These are phyloP conservation scores for Solanum neorickii DNA, from an alignment of 257 asterid species.

Conservation along the genomic window DNA sequence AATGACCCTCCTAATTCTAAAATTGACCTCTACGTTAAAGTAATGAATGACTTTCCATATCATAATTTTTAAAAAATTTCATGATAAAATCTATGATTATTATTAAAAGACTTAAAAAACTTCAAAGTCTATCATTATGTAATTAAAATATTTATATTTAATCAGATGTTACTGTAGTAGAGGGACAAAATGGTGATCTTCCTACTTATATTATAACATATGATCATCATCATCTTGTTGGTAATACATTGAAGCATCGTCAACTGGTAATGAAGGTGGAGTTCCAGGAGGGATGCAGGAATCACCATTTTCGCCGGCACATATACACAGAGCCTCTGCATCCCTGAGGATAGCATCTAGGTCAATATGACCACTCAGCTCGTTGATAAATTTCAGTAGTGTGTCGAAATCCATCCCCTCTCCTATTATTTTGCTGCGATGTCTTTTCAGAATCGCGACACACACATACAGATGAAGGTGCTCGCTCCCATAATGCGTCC, in stretches of 20 bases:
- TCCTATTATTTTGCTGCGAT: conserved; percentile 66
- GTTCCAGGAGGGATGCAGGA: conserved; percentile 93
- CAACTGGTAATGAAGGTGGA: conserved; percentile 85
- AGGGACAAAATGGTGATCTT: no score
- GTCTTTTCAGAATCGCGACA: conserved; percentile 74
- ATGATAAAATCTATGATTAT: no score
- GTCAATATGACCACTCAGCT: conserved; percentile 76
- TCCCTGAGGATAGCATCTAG: conserved; percentile 72
- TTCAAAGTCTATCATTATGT: no score
- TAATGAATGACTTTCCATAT: no score
- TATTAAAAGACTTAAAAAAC: no score
- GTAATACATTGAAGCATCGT: conserved; percentile 53
- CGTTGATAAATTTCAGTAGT: conserved; percentile 83
- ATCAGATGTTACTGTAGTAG: no score
- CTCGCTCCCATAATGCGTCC: conserved; percentile 87
- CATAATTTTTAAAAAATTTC: accelerated
- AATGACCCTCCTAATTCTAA: no score
- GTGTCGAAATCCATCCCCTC: conserved; percentile 96
- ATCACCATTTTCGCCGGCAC: conserved; percentile 92
- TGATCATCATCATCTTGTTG: conserved; percentile 66
- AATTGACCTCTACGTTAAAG: no score
- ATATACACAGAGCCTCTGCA: conserved; percentile 84
- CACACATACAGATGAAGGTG: conserved; percentile 85
- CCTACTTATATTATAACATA: no score
- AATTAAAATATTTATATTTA: no score